phyloP scores from a whole-genome alignment of 1,284 basidiomycete genomes.

The Apiotrichum gamsii region DNA sequence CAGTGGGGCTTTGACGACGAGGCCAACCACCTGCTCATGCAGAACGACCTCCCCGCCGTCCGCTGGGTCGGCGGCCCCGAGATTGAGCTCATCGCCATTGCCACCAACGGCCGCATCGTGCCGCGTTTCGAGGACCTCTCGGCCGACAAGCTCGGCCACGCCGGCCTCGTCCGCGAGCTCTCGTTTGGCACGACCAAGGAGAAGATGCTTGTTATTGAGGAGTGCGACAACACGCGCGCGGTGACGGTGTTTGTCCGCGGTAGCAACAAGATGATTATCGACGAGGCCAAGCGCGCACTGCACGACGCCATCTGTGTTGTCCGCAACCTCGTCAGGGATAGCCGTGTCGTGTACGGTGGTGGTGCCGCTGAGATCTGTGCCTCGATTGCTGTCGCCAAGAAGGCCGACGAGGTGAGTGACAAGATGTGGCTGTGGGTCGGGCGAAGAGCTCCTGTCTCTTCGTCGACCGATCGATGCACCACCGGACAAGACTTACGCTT shows the following conservation, averaged over 20 bases:
- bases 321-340: slow-evolving; percentile 89
- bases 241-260: slow-evolving; percentile 97
- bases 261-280: slow-evolving; percentile 99
- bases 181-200: slow-evolving; percentile 96
- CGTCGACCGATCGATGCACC: not conserved
- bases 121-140: slow-evolving; percentile 95
- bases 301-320: slow-evolving; percentile 98
- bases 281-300: slow-evolving; percentile 94
- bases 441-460: not conserved
- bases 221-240: slow-evolving; percentile 93
- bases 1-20: slow-evolving; percentile 99
- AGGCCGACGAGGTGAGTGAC: slow-evolving; percentile 74
- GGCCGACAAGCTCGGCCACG: slow-evolving; percentile 82
- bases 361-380: slow-evolving; percentile 97
- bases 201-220: slow-evolving; percentile 98
- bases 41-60: slow-evolving; percentile 95
- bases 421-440: not conserved
- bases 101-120: slow-evolving; percentile 96
- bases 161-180: slow-evolving; percentile 87
- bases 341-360: slow-evolving; percentile 95
- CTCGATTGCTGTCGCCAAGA: slow-evolving; percentile 84
- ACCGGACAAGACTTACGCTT: not conserved
- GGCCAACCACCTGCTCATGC: slow-evolving; percentile 95
- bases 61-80: slow-evolving; percentile 99
- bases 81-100: slow-evolving; percentile 98